A percentile compares a stretch with the other conserved stretches of the same genome.
Conservation (phyloP, 208 protist genomes). For the Crithidia bombi region DNA sequence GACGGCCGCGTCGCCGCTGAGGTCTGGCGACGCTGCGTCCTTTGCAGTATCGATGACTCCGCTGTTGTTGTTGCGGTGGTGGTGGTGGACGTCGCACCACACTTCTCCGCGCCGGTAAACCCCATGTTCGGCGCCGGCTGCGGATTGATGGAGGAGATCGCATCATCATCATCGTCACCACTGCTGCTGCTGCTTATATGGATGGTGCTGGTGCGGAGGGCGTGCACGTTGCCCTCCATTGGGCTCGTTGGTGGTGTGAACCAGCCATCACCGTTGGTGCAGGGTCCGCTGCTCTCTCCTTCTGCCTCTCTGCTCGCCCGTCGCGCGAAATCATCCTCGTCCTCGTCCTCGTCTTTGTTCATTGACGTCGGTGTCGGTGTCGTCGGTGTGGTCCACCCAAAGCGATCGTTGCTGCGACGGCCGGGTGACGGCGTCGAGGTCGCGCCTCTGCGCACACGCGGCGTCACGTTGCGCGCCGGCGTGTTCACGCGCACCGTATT, state of each 20-base stretch:
- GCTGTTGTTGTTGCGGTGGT: background rate
- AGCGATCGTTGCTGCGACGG: conserved; percentile 3
- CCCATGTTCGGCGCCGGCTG: conserved; percentile 5
- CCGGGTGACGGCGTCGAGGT: conserved; percentile 11
- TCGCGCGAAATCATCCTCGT: too few species aligned
- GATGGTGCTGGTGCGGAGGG: conserved; percentile 3
- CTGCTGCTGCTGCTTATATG: background rate
- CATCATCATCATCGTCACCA: background rate
- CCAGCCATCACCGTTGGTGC: background rate
- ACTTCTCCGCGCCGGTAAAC: background rate
- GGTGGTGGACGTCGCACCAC: background rate
- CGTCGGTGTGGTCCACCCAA: background rate
- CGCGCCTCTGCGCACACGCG: conserved; percentile 1
- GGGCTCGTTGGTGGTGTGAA: conserved; percentile 7
- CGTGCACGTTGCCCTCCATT: background rate
- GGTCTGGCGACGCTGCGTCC: background rate
- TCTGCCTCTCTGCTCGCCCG: too few species aligned
- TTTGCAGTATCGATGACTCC: background rate
- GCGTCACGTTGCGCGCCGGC: conserved; percentile 21
- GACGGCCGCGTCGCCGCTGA: background rate
- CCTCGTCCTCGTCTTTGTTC: conserved; percentile 2
- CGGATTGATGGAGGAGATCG: background rate
- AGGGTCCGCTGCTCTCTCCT: background rate
- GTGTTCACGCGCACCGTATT: conserved; percentile 12
- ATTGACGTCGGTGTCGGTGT: conserved; percentile 2